phyloP scores from a whole-genome alignment of 139 green algal species.

The Chlamydomonas eustigma region DNA sequence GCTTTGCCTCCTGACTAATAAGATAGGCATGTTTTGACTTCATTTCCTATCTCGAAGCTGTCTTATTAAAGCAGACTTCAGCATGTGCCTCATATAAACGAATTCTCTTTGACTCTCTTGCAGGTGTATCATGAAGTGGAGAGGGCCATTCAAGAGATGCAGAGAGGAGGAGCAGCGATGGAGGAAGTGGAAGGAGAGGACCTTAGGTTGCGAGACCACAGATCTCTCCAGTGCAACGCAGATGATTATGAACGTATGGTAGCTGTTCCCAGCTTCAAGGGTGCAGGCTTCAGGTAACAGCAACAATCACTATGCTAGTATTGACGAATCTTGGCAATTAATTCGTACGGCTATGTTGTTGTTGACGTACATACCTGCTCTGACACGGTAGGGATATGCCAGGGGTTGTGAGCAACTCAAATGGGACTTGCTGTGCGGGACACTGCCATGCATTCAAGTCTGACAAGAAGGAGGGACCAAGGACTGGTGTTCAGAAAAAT shows the following conservation, averaged over 20 bases:
- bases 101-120: too few species aligned
- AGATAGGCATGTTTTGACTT: too few species aligned
- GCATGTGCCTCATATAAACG: too few species aligned
- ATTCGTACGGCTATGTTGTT: not conserved
- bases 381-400: slow-evolving; percentile 22
- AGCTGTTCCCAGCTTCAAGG: slow-evolving; percentile 42
- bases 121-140: slow-evolving; percentile 9
- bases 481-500: slow-evolving; percentile 27
- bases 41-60: too few species aligned
- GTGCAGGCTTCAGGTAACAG: slow-evolving; percentile 45
- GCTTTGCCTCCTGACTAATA: too few species aligned
- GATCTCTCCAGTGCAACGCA: slow-evolving; percentile 32
- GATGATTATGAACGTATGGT: slow-evolving; percentile 58
- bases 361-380: not conserved
- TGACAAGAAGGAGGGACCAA: not conserved
- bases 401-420: slow-evolving; percentile 39
- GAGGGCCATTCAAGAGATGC: not conserved
- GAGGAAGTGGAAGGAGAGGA: too few species aligned
- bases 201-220: slow-evolving; percentile 44
- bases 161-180: not conserved
- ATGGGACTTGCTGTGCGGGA: slow-evolving; percentile 53
- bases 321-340: not conserved
- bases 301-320: not conserved
- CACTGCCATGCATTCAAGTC: slow-evolving; percentile 45
- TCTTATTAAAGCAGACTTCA: too few species aligned